These are phyloP conservation scores for Phytophthora hibernalis DNA, from an alignment of 352 stramenopile genomes.

Conservation along the genomic window DNA sequence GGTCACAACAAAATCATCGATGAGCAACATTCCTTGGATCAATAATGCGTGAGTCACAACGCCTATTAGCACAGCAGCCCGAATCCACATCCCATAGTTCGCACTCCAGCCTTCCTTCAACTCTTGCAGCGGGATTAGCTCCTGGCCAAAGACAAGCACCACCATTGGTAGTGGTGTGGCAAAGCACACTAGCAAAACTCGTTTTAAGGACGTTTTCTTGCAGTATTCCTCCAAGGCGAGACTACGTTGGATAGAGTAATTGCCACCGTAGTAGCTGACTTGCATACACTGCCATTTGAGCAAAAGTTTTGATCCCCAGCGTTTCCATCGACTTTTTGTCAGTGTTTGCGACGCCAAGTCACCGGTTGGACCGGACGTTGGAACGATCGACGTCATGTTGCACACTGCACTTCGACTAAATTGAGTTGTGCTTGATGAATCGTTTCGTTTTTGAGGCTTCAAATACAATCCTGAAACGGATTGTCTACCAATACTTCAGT, in stretches of 20 bases:
- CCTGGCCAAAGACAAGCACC: background rate
- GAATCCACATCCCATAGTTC: slow-evolving; percentile 24
- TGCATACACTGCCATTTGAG: slow-evolving; percentile 6
- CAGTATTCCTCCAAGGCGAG: slow-evolving; percentile 18
- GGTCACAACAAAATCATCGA: slow-evolving; percentile 7
- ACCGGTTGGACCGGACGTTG: background rate
- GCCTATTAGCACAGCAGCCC: slow-evolving; percentile 6
- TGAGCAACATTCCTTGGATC: slow-evolving; percentile 6
- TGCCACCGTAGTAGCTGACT: slow-evolving; percentile 20
- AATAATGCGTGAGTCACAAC: slow-evolving; percentile 6
- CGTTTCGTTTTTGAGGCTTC: background rate
- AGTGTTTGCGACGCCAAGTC: background rate
- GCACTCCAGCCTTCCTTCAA: slow-evolving; percentile 8
- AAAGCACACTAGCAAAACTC: slow-evolving; percentile 13
- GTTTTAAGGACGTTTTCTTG: slow-evolving; percentile 1
- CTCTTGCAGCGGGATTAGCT: slow-evolving; percentile 15
- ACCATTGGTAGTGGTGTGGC: slow-evolving; percentile 15
- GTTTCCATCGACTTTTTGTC: background rate
- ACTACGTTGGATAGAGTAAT: slow-evolving; percentile 19
- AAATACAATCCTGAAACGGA: background rate
- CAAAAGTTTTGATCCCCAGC: background rate
- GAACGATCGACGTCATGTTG: slow-evolving; percentile 1
- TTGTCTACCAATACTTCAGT: no score
- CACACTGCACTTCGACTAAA: no score
- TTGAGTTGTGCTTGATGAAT: background rate